phyloP scores from a whole-genome alignment of 805 yeast genomes.

The Zygosaccharomyces lentus region DNA sequence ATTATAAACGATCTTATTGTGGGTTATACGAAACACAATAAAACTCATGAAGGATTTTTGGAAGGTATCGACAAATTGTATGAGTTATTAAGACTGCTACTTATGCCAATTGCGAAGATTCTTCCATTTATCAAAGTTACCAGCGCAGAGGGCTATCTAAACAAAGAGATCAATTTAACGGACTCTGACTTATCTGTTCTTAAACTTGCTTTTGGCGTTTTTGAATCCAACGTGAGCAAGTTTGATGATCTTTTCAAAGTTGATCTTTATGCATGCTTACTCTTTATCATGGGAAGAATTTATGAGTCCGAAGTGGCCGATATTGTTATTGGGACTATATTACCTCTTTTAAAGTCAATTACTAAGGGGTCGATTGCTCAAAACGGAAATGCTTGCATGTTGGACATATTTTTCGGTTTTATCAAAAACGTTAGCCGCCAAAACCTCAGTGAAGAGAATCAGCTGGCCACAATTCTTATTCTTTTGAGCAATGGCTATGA shows the following conservation, averaged over 20 bases:
- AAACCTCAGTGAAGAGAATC: conserved; percentile 31
- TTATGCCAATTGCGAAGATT: conserved; percentile 55
- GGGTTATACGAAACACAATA: conserved; percentile 32
- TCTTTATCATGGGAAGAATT: conserved; percentile 57
- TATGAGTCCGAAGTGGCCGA: conserved; percentile 42
- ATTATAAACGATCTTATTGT: conserved; percentile 54
- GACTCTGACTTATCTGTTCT: conserved; percentile 40
- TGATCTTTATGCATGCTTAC: conserved; percentile 68
- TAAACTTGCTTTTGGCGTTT: conserved; percentile 46
- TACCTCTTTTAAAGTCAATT: conserved; percentile 49
- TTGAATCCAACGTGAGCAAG: conserved; percentile 57
- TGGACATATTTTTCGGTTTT: conserved; percentile 38
- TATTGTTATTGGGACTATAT: conserved; percentile 46
- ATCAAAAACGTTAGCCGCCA: conserved; percentile 27
- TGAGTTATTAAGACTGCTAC: conserved; percentile 68
- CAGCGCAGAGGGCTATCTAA: conserved; percentile 16
- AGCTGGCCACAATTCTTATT: conserved; percentile 42
- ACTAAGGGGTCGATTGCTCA: conserved; percentile 32
- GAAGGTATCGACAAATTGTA: conserved; percentile 72
- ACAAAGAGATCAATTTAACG: conserved; percentile 2
- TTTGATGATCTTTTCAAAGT: conserved; percentile 65
- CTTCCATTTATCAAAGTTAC: conserved; percentile 57
- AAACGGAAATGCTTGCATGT: conserved; percentile 27
- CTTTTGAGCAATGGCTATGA: conserved; percentile 39
- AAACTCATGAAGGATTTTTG: conserved; percentile 41